phyloP scores from a whole-genome alignment of 192 early-diverging fungal species.

The Funneliformis mosseae region DNA sequence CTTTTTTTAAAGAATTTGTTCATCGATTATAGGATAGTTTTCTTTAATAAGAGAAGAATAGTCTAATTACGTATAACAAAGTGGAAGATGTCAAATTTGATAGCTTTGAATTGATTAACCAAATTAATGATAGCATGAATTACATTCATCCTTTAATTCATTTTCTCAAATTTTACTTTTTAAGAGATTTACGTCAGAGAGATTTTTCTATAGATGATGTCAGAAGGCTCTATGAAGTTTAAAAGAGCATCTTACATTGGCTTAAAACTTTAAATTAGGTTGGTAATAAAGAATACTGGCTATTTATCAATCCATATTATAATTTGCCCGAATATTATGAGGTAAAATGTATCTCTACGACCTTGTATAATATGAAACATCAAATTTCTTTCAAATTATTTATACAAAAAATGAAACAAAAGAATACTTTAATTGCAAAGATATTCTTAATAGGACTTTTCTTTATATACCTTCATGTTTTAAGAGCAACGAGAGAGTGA shows the following conservation, averaged over 20 bases:
- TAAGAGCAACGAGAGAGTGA: constrained; percentile 20
- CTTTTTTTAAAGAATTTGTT: constrained; percentile 33
- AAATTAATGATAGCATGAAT: constrained; percentile 11
- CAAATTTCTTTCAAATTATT: neutral
- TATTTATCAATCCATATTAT: constrained; percentile 35
- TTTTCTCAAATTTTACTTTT: constrained; percentile 29
- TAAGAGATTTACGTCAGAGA: constrained; percentile 17
- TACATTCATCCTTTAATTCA: neutral
- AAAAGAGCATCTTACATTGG: constrained; percentile 25
- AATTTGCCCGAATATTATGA: neutral
- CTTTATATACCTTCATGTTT: constrained; percentile 5
- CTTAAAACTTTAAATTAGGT: constrained; percentile 21
- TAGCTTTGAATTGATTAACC: neutral
- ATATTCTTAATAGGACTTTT: constrained; percentile 17
- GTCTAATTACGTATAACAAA: neutral
- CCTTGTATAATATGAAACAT: neutral
- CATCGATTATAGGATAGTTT: constrained; percentile 3
- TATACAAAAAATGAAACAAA: neutral
- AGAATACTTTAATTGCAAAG: neutral
- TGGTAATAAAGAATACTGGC: neutral
- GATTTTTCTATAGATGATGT: constrained; percentile 26
- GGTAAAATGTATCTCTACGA: neutral
- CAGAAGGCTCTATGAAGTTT: constrained; percentile 16
- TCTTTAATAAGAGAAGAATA: neutral
- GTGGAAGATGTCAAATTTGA: neutral